Evolutionary conservation across 2,329 filamentous ascomycete species (phyloP).

Genomic region (Paracoccidioides lutzii): DNA sequence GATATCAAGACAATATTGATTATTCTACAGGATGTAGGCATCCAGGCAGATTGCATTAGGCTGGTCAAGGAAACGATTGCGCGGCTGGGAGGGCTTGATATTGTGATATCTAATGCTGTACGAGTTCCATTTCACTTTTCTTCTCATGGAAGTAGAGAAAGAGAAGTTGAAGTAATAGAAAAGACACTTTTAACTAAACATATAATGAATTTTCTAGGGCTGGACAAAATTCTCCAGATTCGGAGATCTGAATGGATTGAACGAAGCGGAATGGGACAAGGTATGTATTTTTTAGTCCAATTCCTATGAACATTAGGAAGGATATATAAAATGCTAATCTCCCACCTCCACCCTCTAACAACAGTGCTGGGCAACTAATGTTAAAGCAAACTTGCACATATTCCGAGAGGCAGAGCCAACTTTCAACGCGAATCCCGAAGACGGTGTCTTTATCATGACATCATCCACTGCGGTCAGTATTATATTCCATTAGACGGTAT

Average conservation of each 20-base stretch:
- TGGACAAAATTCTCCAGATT: constrained; percentile 50
- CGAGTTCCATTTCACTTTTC: constrained; percentile 10
- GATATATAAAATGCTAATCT: background rate
- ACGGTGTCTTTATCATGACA: constrained; percentile 51
- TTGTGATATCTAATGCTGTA: constrained; percentile 63
- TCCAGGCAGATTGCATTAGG: constrained; percentile 44
- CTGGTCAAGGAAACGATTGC: constrained; percentile 48
- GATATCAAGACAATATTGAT: background rate
- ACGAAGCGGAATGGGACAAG: constrained; percentile 52
- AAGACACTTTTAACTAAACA: no score
- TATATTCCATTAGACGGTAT: constrained; percentile 4
- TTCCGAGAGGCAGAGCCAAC: constrained; percentile 45
- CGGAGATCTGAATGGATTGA: constrained; percentile 44
- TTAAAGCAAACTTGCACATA: constrained; percentile 42
- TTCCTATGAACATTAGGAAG: background rate
- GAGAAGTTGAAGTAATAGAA: background rate
- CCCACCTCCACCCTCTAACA: background rate
- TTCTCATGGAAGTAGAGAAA: background rate
- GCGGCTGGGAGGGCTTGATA: constrained; percentile 57
- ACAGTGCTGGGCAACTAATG: constrained; percentile 52
- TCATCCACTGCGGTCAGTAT: constrained; percentile 44
- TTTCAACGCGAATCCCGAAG: constrained; percentile 49
- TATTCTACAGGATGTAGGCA: constrained; percentile 45
- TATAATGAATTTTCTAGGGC: constrained; percentile 29
- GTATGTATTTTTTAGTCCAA: constrained; percentile 22